Evolutionary conservation across 2,329 filamentous ascomycete species (phyloP).

Genomic region (Neonectria magnoliae): DNA sequence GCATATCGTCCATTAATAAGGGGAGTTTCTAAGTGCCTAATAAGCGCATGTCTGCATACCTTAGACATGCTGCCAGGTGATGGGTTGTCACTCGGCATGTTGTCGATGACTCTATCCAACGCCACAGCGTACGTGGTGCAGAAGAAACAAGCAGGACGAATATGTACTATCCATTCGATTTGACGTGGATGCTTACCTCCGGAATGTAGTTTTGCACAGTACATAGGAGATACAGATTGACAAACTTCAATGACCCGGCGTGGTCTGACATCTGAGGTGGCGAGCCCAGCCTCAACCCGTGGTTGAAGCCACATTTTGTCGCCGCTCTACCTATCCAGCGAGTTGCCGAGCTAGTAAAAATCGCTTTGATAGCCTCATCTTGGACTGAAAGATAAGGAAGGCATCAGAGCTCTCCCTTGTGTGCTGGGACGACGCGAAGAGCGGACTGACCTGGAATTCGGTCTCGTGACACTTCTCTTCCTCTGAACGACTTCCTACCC

Average conservation of each 20-base stretch:
- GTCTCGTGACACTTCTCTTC: slow-evolving; percentile 16
- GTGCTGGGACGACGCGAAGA: background rate
- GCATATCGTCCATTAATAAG: too few relatives aligned
- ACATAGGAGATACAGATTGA: background rate
- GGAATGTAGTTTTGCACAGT: background rate
- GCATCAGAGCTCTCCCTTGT: background rate
- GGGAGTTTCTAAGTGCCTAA: background rate
- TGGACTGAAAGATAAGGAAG: background rate
- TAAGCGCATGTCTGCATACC: background rate
- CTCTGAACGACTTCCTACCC: background rate
- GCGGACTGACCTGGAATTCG: background rate
- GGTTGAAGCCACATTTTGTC: background rate
- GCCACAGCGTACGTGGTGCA: background rate
- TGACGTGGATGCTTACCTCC: slow-evolving; percentile 1
- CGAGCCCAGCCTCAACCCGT: background rate
- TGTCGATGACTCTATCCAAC: background rate
- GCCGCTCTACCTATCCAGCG: background rate
- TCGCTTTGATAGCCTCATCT: too few relatives aligned
- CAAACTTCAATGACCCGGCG: background rate
- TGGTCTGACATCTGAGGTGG: background rate
- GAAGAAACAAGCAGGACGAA: background rate
- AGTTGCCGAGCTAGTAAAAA: background rate
- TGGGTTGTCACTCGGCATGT: background rate
- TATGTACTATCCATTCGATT: background rate
- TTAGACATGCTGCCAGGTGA: background rate